Conservation (phyloP, 306 rosid genomes). For the Quercus engelmannii region DNA sequence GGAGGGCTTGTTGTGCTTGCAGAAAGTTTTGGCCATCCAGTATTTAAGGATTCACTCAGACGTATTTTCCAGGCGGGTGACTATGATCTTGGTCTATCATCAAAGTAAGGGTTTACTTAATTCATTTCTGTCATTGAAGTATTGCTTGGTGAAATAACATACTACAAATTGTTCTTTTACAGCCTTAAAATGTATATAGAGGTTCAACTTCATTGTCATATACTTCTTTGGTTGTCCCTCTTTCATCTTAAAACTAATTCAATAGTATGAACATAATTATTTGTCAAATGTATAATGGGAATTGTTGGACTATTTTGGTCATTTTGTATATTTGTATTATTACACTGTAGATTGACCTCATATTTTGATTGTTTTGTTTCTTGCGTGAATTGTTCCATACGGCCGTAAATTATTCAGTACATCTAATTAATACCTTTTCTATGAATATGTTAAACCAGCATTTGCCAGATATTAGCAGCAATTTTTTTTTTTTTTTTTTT, state of each 20-base stretch:
- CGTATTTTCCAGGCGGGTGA: constrained; percentile 71
- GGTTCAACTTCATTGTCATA: not conserved
- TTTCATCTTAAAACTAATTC: not conserved
- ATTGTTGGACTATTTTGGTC: not conserved
- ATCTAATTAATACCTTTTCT: not conserved
- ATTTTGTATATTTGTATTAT: not conserved
- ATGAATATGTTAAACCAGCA: not conserved
- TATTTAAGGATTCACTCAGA: constrained; percentile 85
- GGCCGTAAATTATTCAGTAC: not conserved
- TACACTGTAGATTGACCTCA: not conserved
- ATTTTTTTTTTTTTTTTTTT: not conserved
- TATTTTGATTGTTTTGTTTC: not conserved
- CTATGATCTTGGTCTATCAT: constrained; percentile 82
- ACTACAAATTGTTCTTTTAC: not conserved
- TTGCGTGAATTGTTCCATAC: not conserved
- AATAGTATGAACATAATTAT: not conserved
- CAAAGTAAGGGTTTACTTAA: constrained; percentile 59
- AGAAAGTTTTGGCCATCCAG: constrained; percentile 95
- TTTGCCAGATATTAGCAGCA: not conserved
- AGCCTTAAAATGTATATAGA: not conserved
- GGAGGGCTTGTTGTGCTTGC: constrained; percentile 97
- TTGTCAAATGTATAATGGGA: not conserved
- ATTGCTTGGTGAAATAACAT: not conserved
- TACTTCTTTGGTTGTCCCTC: not conserved
- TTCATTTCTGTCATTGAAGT: not conserved